Evolutionary conservation across 2,329 filamentous ascomycete species (phyloP).

Genomic region (Penicillium sclerotigenum): DNA sequence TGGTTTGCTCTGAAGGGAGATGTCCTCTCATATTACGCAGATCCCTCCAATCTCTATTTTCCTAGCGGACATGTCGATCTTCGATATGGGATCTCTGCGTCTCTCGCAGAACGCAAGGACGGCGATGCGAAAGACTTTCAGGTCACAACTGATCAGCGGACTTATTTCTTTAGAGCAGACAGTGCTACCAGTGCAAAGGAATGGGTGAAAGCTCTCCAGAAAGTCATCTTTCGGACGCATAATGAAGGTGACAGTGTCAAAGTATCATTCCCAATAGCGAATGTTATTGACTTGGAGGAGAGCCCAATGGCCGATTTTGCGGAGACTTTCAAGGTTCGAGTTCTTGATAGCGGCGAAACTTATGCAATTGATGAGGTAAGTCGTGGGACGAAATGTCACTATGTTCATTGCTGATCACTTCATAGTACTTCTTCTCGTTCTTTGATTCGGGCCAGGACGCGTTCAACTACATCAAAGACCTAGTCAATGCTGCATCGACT

Average conservation of each 20-base stretch:
- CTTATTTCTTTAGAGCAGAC: constrained; percentile 85
- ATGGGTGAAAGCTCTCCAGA: constrained; percentile 91
- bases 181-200: constrained; percentile 85
- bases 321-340: constrained; percentile 88
- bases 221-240: constrained; percentile 91
- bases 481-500: constrained; percentile 64
- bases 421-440: constrained; percentile 91
- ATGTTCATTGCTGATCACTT: constrained; percentile 14
- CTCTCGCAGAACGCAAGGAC: constrained; percentile 59
- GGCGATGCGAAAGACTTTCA: constrained; percentile 75
- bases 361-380: constrained; percentile 88
- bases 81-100: constrained; percentile 85
- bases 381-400: background rate
- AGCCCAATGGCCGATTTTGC: constrained; percentile 87
- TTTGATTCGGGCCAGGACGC: constrained; percentile 83
- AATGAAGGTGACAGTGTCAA: constrained; percentile 98
- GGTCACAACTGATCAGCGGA: constrained; percentile 76
- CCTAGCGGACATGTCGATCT: constrained; percentile 89
- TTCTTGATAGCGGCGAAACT: constrained; percentile 90
- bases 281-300: constrained; percentile 89
- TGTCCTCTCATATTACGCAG: constrained; percentile 83
- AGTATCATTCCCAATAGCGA: constrained; percentile 83
- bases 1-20: constrained; percentile 94
- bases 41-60: constrained; percentile 83
- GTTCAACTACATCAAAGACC: constrained; percentile 69